Evolutionary conservation across 2,329 filamentous ascomycete genomes (phyloP).

Genomic region (Aspergillus ruber): DNA sequence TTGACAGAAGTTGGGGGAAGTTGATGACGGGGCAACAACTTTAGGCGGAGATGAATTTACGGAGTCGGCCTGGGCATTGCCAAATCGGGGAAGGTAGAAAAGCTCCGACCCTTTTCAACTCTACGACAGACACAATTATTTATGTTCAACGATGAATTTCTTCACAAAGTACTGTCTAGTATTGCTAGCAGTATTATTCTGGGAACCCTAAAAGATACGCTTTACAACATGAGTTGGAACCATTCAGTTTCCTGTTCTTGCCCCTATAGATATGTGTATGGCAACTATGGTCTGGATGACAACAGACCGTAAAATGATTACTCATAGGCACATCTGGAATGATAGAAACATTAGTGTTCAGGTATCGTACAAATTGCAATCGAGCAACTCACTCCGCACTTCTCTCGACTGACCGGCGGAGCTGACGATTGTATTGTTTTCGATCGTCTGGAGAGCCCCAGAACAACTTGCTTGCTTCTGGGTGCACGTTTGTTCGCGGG

Average conservation of each 20-base stretch:
- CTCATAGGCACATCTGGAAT: too few relatives aligned
- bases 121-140: too few relatives aligned
- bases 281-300: background rate
- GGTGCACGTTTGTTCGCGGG: constrained; percentile 78
- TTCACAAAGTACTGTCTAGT: too few relatives aligned
- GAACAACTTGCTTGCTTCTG: constrained; percentile 75
- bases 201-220: too few relatives aligned
- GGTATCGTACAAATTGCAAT: background rate
- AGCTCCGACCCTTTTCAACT: too few relatives aligned
- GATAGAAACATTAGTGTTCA: background rate
- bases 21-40: background rate
- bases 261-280: too few relatives aligned
- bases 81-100: background rate
- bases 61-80: too few relatives aligned
- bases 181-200: too few relatives aligned
- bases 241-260: too few relatives aligned
- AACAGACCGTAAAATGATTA: too few relatives aligned
- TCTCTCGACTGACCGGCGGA: constrained; percentile 66
- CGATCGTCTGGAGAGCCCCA: constrained; percentile 77
- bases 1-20: background rate
- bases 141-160: too few relatives aligned
- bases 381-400: constrained; percentile 25
- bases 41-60: background rate
- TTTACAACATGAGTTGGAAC: too few relatives aligned
- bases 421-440: constrained; percentile 73